Evolutionary conservation across 208 protist species (phyloP).

Genomic region (Strigomonas galati): DNA sequence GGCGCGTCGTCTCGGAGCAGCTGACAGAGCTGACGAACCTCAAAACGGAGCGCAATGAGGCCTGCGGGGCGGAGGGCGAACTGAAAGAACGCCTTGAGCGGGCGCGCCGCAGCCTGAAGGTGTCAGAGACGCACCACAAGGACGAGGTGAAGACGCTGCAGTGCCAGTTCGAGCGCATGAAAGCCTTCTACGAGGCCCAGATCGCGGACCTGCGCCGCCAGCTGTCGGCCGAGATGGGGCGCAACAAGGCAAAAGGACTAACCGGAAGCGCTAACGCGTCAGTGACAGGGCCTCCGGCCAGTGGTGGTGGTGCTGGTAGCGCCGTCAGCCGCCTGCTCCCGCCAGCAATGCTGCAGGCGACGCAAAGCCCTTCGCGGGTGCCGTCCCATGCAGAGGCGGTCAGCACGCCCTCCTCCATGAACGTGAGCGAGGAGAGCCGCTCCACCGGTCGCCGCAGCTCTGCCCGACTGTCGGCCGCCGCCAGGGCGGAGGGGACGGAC

Average conservation of each 20-base stretch:
- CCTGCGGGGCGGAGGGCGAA: conserved; percentile 33
- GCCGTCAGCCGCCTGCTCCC: no score
- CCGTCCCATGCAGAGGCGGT: neutral
- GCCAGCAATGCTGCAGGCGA: no score
- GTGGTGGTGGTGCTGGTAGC: neutral
- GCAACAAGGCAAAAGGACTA: neutral
- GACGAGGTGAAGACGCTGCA: conserved; percentile 52
- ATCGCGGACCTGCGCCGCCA: conserved; percentile 72
- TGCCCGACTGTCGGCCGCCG: neutral
- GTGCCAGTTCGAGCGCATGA: conserved; percentile 63
- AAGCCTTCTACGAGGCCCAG: conserved; percentile 68
- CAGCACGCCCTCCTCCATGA: neutral
- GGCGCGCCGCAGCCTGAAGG: conserved; percentile 30
- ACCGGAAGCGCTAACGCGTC: neutral
- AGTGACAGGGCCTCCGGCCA: conserved; percentile 12
- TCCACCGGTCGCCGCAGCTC: neutral
- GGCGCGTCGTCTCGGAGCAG: conserved; percentile 71
- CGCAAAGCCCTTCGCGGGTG: neutral
- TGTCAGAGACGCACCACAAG: conserved; percentile 37
- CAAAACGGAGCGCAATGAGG: conserved; percentile 36
- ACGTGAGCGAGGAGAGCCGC: conserved; percentile 9
- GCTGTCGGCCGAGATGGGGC: conserved; percentile 39
- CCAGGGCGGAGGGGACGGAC: neutral
- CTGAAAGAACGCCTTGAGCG: conserved; percentile 52
- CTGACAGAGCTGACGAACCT: conserved; percentile 54